phyloP scores from a whole-genome alignment of 2,329 filamentous ascomycete species.

The Aspergillus pseudonomiae region DNA sequence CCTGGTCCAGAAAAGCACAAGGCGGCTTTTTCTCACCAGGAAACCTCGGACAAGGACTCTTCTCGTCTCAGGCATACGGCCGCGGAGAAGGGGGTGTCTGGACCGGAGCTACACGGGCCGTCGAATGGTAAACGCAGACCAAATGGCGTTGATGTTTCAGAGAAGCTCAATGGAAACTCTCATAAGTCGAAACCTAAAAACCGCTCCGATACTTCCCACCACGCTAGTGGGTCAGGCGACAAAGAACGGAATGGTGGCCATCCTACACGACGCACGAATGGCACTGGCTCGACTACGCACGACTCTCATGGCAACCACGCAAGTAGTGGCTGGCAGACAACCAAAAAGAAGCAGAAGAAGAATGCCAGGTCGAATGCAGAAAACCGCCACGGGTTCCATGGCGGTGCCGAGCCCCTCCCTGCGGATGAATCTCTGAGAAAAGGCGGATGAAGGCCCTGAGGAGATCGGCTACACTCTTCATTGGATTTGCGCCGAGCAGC shows the following conservation, averaged over 20 bases:
- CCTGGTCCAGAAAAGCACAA: conserved; percentile 30
- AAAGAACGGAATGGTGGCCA: conserved; percentile 37
- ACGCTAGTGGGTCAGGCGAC: conserved; percentile 24
- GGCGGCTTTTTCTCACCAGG: conserved; percentile 17
- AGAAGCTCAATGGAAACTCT: conserved; percentile 38
- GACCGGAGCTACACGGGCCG: conserved; percentile 34
- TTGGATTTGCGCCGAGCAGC: background rate
- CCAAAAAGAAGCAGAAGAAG: conserved; percentile 48
- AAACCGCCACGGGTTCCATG: conserved; percentile 28
- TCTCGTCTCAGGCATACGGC: conserved; percentile 30
- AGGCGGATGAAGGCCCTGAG: conserved; percentile 43
- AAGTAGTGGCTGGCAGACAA: conserved; percentile 47
- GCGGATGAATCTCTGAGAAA: conserved; percentile 49
- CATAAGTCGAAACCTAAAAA: conserved; percentile 41
- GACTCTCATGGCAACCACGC: conserved; percentile 26
- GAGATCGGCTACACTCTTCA: background rate
- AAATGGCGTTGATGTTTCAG: conserved; percentile 34
- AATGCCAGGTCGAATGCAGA: conserved; percentile 40
- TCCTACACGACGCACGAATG: conserved; percentile 36
- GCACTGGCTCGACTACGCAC: conserved; percentile 27
- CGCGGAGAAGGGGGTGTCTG: conserved; percentile 32
- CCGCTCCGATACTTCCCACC: conserved; percentile 32
- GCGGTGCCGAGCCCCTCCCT: conserved; percentile 43
- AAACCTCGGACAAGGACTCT: conserved; percentile 33
- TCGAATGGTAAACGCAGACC: conserved; percentile 36